A percentile compares a stretch with the other conserved stretches of the same genome.
Evolutionary conservation across 805 yeast species (phyloP).

Genomic region (Yarrowia osloensis): DNA sequence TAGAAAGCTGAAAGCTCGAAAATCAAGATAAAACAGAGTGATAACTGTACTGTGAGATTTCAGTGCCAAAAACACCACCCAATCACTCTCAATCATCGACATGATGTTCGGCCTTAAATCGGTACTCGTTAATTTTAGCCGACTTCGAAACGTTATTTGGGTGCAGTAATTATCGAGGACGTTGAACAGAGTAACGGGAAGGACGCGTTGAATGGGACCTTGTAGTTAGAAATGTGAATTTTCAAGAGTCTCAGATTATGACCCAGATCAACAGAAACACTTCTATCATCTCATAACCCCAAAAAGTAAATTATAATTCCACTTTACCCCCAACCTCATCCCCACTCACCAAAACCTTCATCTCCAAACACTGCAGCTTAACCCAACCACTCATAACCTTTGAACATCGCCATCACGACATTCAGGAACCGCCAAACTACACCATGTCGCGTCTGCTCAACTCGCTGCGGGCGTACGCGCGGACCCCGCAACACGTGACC

Average conservation of each 20-base stretch:
- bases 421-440: background rate
- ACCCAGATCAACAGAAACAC: too few species aligned
- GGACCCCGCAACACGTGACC: conserved; percentile 32
- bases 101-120: background rate
- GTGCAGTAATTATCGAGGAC: background rate
- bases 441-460: conserved; percentile 23
- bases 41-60: too few species aligned
- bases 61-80: background rate
- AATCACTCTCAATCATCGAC: background rate
- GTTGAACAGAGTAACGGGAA: background rate
- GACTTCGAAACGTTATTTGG: background rate
- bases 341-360: too few species aligned
- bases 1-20: background rate
- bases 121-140: background rate
- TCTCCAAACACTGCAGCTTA: background rate
- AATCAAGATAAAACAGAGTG: background rate
- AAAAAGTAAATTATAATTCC: too few species aligned
- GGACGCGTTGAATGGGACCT: background rate
- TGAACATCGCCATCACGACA: conserved; percentile 13
- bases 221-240: background rate
- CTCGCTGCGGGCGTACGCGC: conserved; percentile 29
- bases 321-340: too few species aligned
- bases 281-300: too few species aligned
- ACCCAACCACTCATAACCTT: conserved; percentile 19
- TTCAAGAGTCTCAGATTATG: too few species aligned